phyloP scores from a whole-genome alignment of 345 rosid genomes.

The Erysimum cheiranthoides region DNA sequence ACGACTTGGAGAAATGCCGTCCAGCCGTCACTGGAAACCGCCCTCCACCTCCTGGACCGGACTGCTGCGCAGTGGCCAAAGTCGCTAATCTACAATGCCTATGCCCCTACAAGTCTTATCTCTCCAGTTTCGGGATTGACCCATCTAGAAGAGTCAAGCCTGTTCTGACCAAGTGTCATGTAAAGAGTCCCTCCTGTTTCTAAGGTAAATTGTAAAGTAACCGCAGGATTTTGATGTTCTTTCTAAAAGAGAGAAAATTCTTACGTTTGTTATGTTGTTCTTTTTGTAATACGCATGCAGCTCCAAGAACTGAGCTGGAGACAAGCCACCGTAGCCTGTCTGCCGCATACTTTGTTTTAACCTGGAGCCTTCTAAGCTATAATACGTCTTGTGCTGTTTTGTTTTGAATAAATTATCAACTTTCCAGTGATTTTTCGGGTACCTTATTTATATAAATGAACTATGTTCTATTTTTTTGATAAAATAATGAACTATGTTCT shows the following conservation, averaged over 20 bases:
- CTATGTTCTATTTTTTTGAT: constrained; percentile 21
- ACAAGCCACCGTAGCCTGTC: neutral
- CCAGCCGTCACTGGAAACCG: constrained; percentile 51
- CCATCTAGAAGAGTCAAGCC: constrained; percentile 50
- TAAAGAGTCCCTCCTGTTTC: constrained; percentile 42
- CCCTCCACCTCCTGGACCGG: constrained; percentile 50
- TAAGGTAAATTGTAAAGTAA: constrained; percentile 8
- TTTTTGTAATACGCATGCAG: constrained; percentile 29
- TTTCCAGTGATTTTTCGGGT: constrained; percentile 3
- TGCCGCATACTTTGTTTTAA: neutral
- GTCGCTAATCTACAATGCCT: constrained; percentile 52
- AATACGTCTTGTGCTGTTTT: constrained; percentile 13
- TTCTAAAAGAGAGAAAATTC: constrained; percentile 1
- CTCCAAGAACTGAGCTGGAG: constrained; percentile 18
- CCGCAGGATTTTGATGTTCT: neutral
- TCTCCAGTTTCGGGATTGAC: constrained; percentile 48
- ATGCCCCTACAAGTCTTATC: constrained; percentile 47
- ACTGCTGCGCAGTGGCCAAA: constrained; percentile 49
- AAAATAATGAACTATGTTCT: constrained; percentile 17
- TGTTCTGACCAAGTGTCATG: constrained; percentile 49
- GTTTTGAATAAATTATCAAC: constrained; percentile 11
- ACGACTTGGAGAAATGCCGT: constrained; percentile 46
- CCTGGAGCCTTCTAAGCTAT: constrained; percentile 1
- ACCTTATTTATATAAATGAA: neutral
- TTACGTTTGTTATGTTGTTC: constrained; percentile 18